phyloP scores from a whole-genome alignment of 2,329 filamentous ascomycete species.

The Falciphora oryzae region DNA sequence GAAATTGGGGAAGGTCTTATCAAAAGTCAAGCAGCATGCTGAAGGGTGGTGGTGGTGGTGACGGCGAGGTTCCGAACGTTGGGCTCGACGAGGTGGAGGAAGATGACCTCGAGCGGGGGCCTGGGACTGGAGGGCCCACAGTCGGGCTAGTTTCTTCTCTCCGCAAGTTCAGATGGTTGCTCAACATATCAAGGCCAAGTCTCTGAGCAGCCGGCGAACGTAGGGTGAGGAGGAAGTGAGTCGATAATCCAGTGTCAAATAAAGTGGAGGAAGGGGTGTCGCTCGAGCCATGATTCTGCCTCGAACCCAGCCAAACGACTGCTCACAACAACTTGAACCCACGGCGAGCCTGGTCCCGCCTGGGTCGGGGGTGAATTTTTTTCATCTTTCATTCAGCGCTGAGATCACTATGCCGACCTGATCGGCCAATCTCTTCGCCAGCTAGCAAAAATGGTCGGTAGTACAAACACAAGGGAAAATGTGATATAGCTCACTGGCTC shows the following conservation, averaged over 20 bases:
- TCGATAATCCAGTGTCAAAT: neutral
- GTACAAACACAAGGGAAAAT: slow-evolving; percentile 1
- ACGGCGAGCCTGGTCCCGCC: no score
- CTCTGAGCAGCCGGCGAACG: neutral
- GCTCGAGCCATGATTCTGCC: neutral
- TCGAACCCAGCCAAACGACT: neutral
- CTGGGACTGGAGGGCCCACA: neutral
- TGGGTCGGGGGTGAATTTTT: neutral
- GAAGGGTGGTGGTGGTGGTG: neutral
- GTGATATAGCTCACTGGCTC: neutral
- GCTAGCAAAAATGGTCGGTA: neutral
- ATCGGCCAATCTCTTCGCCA: neutral
- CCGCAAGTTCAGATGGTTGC: neutral
- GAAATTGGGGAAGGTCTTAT: neutral
- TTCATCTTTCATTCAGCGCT: neutral
- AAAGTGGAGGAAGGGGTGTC: neutral
- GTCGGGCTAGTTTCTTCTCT: neutral
- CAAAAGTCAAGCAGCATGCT: neutral
- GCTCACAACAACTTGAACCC: no score
- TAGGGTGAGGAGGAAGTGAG: neutral
- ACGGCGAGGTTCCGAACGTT: neutral
- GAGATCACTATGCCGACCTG: neutral
- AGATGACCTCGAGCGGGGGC: neutral
- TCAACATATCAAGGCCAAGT: neutral
- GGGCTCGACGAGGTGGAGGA: neutral